phyloP scores from a whole-genome alignment of 2,329 filamentous ascomycete species.

The Plectosphaerella cucumerina region DNA sequence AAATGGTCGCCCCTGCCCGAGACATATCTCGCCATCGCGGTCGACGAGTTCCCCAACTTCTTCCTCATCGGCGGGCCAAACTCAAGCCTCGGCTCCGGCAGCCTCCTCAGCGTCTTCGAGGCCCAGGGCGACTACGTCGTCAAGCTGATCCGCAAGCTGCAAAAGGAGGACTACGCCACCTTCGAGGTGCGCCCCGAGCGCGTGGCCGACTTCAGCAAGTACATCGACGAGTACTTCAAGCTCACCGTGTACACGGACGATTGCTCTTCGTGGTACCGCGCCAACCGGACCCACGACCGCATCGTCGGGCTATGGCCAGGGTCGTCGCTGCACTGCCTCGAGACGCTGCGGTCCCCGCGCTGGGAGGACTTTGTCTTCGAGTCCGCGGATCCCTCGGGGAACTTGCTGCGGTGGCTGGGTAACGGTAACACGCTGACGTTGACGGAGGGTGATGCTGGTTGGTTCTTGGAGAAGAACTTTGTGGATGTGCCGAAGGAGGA shows the following conservation, averaged over 20 bases:
- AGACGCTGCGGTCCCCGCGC: slow-evolving; percentile 34
- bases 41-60: slow-evolving; percentile 42
- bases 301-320: slow-evolving; percentile 25
- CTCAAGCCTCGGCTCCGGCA: slow-evolving; percentile 39
- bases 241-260: slow-evolving; percentile 26
- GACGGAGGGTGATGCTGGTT: background rate
- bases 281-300: slow-evolving; percentile 25
- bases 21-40: slow-evolving; percentile 40
- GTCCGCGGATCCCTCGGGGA: background rate
- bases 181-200: slow-evolving; percentile 29
- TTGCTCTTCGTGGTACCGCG: slow-evolving; percentile 30
- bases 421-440: background rate
- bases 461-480: background rate
- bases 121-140: slow-evolving; percentile 33
- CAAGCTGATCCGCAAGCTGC: slow-evolving; percentile 33
- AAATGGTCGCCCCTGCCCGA: slow-evolving; percentile 34
- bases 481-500: background rate
- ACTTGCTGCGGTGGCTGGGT: background rate
- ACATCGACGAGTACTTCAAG: slow-evolving; percentile 27
- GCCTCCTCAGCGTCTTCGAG: slow-evolving; percentile 37
- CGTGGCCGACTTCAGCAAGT: slow-evolving; percentile 25
- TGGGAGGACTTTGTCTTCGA: slow-evolving; percentile 37
- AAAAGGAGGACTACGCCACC: slow-evolving; percentile 26
- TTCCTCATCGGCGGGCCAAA: slow-evolving; percentile 29
- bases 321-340: slow-evolving; percentile 35